Evolutionary conservation across 768 basidiomycete genomes (phyloP), one percentile per base, ranked within the genome.

Genomic region (Phylloporus sp.): DNA sequence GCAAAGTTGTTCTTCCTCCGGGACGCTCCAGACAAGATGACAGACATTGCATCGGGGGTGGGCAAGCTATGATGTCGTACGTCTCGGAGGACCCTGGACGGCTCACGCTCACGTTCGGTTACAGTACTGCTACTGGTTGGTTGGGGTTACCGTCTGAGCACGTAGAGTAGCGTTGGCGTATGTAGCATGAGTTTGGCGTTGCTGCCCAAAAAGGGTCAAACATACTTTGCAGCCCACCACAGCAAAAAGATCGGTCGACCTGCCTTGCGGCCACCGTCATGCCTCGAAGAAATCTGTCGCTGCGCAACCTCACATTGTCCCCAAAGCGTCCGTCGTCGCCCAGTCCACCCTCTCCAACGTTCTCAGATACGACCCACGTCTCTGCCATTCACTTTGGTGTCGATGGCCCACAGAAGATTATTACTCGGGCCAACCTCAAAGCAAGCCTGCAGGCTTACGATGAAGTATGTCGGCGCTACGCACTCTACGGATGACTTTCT

Each of bases 11-110:
- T 81, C 75, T 93, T 88, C 72, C 74, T 93, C 59, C 76, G 91
- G 59, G 82, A 91, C 67, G 79, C 86, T 27, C 86, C 91, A 43
- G 85, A 87, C 56, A 90, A 90, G 76, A 92, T 93, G 91, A 82
- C 81, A 50, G 76, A 80, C 64, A 81, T 91, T 56, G 74, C 80
- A 58, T 82, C 70, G 61, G 77, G 70, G 62, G 68, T 76, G 22
- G 57, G 61, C 38, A 63, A 24, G 47, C 50, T 58, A 15, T 68
- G 57, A 66, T 47, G 41, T 35, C 16, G 56, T 63, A 48, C 42
- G 63, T 56, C 26, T 50, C n/a, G 5, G 9, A n/a, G 22, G 9
- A 35, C 27, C 26, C 36, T 36, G 41, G 45, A 28, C 13, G 39
- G 46, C 32, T 46, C n/a, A 13, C 41, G 31, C 34, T 41, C 26